A percentile compares a stretch with the other conserved stretches of the same genome.
Conservation (phyloP, 108 stramenopile genomes). For the Schizochytrium sp. region DNA sequence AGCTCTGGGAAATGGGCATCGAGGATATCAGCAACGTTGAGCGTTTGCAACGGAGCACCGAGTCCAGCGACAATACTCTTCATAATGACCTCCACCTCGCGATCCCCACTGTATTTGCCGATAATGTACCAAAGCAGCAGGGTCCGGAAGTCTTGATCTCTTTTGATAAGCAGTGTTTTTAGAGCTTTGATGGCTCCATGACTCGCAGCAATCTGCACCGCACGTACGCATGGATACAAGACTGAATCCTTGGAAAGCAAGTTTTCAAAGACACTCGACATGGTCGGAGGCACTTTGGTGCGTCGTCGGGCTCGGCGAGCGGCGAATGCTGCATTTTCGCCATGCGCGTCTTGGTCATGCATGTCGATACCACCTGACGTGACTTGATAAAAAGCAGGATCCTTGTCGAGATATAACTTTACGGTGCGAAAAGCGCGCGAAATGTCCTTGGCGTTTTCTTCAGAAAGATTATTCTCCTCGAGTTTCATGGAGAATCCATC, state of each 20-base stretch:
- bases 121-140: not conserved
- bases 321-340: not conserved
- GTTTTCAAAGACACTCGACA: not conserved
- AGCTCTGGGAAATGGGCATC: not conserved
- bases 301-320: not conserved
- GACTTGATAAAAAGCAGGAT: not conserved
- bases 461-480: not conserved
- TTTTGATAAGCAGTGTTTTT: not conserved
- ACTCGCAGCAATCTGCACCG: not conserved
- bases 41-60: not conserved
- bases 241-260: not conserved
- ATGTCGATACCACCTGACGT: not conserved
- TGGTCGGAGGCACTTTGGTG: not conserved
- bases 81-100: not conserved
- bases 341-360: not conserved
- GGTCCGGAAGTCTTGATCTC: not conserved
- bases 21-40: not conserved
- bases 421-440: not conserved
- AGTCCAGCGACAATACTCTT: not conserved
- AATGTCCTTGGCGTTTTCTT: not conserved
- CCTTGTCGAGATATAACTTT: not conserved
- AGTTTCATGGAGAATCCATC: not conserved
- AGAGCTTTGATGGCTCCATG: not conserved
- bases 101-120: not conserved
- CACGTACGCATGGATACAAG: not conserved